Evolutionary conservation across 805 yeast species (phyloP), one percentile per base, ranked within the genome.

Genomic region (Starmera caribaea): DNA sequence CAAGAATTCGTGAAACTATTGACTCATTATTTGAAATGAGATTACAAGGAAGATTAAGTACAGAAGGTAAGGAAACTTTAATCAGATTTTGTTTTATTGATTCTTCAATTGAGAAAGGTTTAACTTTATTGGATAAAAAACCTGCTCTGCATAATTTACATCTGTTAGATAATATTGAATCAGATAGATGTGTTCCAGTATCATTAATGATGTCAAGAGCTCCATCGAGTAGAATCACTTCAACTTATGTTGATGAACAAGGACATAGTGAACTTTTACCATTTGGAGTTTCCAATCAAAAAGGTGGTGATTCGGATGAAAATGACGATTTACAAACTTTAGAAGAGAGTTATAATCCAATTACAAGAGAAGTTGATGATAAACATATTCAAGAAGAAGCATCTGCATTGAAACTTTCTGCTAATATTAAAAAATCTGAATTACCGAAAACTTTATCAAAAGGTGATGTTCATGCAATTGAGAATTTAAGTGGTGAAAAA

Each of bases 21-120:
- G 68, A 69, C 31, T 82, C 79, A 42, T 61, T 87, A 39, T 73
- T 80, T 51, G 66, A 66, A 34, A 58, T 81, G 36, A 79, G 83
- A 53, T 55, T 71, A 14, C 66, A 71, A 37, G 74, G 72, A 16
- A 66, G 71, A 44, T 64, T 86, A 45, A 76, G 68, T 38, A 52
- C 75, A 3, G 86, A 81, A 46, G 95, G 94, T 15, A 84, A 84
- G 55, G 95, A 87, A 57, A 70, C 87, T 1, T 62, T 86, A 34
- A 71, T 87, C 16, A 68, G 89, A 45, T 66, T 86, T 41, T 74
- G 85, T 39, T 78, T 78, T 40, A 67, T 86, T 41, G 89, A 83
- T 54, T 72, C 83, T 1, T 76, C 88, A 12, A 69, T 87, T 38
- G 79, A 76, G 43, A 80, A 80, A 49, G 73, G 71, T 7, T 40